These are phyloP conservation scores for Yarrowia sp. DNA, from an alignment of 805 yeast genomes.

Conservation along the genomic window DNA sequence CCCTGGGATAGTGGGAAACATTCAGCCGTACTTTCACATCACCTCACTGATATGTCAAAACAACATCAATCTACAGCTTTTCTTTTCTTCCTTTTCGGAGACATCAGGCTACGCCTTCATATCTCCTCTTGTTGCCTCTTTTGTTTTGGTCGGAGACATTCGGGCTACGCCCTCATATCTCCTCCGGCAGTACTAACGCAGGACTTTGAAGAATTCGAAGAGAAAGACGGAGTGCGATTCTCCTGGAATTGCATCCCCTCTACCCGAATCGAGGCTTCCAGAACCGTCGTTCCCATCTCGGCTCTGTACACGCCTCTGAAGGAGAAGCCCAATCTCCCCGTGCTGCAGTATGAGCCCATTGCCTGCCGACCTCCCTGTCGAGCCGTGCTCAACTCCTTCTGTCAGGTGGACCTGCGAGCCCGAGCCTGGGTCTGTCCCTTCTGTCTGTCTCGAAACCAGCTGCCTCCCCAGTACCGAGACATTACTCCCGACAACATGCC, in stretches of 20 bases:
- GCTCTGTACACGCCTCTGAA: constrained; percentile 94
- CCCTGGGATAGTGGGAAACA: too few species aligned
- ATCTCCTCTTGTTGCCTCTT: too few species aligned
- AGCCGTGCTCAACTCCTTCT: constrained; percentile 78
- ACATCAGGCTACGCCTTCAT: too few species aligned
- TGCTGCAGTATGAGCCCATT: constrained; percentile 86
- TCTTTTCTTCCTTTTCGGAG: too few species aligned
- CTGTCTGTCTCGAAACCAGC: constrained; percentile 75
- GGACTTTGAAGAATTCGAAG: constrained; percentile 68
- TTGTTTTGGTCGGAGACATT: too few species aligned
- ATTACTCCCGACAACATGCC: constrained; percentile 80
- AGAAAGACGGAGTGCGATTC: constrained; percentile 70
- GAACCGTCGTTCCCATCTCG: constrained; percentile 93
- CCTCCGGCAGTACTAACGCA: constrained; percentile 30
- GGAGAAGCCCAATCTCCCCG: constrained; percentile 73
- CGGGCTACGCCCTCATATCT: too few species aligned
- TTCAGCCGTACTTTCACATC: too few species aligned
- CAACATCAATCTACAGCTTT: too few species aligned
- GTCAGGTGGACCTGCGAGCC: constrained; percentile 72
- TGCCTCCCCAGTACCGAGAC: constrained; percentile 83
- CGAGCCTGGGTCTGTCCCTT: constrained; percentile 85
- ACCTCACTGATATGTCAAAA: too few species aligned
- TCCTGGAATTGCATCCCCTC: constrained; percentile 90
- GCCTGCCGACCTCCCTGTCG: constrained; percentile 83
- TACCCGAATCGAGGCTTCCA: constrained; percentile 84